Evolutionary conservation across 2,329 filamentous ascomycete genomes (phyloP).

Genomic region (Phialophora tarda): DNA sequence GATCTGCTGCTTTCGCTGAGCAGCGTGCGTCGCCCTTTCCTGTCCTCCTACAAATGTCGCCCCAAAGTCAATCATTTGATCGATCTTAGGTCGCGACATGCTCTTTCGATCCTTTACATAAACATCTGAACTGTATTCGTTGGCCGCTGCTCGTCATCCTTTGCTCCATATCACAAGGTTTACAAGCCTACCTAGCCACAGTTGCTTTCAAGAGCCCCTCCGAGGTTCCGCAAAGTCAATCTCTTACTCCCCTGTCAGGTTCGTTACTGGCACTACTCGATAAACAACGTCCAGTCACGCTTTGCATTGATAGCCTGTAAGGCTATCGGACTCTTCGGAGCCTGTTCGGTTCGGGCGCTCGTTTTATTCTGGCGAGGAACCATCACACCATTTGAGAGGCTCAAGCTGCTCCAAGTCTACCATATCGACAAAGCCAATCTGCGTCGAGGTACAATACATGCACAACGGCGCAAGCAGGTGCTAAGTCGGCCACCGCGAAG

Average conservation of each 20-base stretch:
- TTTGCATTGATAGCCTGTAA: not conserved
- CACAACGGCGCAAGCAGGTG: not conserved
- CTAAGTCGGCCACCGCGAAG: not conserved
- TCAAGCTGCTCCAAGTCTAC: no score
- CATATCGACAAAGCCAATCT: not conserved
- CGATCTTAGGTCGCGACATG: not conserved
- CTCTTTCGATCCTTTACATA: slow-evolving; percentile 13
- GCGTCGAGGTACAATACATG: not conserved
- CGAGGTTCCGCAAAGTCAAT: slow-evolving; percentile 11
- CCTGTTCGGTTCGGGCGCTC: not conserved
- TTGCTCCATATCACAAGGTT: slow-evolving; percentile 20
- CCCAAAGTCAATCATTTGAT: not conserved
- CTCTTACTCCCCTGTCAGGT: slow-evolving; percentile 12
- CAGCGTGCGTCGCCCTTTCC: slow-evolving; percentile 2
- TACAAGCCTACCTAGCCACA: slow-evolving; percentile 11
- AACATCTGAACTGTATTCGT: slow-evolving; percentile 8
- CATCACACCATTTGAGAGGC: not conserved
- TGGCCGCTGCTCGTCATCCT: slow-evolving; percentile 5
- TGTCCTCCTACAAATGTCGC: not conserved
- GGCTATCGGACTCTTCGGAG: not conserved
- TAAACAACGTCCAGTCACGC: not conserved
- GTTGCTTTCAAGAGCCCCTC: not conserved
- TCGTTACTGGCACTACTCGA: not conserved
- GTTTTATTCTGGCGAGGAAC: not conserved
- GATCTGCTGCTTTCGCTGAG: not conserved